These are phyloP conservation scores for Fusarium udum DNA, from an alignment of 2,329 filamentous ascomycete genomes.

Conservation along the genomic window DNA sequence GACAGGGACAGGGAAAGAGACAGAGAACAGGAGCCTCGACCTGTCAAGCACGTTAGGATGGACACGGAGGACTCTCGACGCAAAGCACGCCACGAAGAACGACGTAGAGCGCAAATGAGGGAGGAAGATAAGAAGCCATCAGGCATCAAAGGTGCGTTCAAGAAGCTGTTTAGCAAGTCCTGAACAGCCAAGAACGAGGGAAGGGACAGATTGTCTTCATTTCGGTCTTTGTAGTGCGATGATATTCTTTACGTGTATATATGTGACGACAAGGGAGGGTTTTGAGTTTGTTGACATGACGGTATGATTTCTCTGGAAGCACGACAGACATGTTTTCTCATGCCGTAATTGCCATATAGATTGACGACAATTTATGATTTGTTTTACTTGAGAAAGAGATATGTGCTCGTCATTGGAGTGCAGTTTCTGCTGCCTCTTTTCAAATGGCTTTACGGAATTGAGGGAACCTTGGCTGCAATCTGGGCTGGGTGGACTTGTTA, in stretches of 20 bases:
- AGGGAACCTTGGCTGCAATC: not conserved
- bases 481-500: not conserved
- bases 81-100: slow-evolving; percentile 47
- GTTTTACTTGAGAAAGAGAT: not conserved
- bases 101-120: slow-evolving; percentile 46
- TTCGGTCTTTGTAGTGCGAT: slow-evolving; percentile 35
- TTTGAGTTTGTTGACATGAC: slow-evolving; percentile 16
- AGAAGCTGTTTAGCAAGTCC: slow-evolving; percentile 44
- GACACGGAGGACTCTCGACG: slow-evolving; percentile 48
- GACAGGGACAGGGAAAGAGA: slow-evolving; percentile 13
- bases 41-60: slow-evolving; percentile 40
- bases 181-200: slow-evolving; percentile 21
- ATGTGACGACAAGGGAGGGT: slow-evolving; percentile 38
- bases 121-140: slow-evolving; percentile 46
- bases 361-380: slow-evolving; percentile 20
- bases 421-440: not conserved
- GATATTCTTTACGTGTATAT: slow-evolving; percentile 31
- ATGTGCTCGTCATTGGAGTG: not conserved
- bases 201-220: slow-evolving; percentile 20
- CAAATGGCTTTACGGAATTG: not conserved
- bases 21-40: slow-evolving; percentile 10
- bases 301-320: slow-evolving; percentile 15
- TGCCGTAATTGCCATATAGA: slow-evolving; percentile 21
- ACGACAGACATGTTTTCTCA: slow-evolving; percentile 26
- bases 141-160: slow-evolving; percentile 45